Base-by-base conservation (phyloP, 306 rosid species). In the Medicago lupulina region DNA sequence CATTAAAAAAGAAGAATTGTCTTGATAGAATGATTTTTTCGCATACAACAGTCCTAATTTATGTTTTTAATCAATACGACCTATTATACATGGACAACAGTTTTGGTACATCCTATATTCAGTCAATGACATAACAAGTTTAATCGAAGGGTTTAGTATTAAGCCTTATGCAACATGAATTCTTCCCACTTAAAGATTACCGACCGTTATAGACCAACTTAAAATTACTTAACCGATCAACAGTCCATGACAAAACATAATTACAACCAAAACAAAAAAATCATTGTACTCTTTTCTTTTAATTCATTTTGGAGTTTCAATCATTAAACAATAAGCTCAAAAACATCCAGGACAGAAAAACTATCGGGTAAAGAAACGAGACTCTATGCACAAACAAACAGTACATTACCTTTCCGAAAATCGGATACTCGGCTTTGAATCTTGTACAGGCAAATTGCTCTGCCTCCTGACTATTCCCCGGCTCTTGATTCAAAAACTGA, bases 341-440 rank as follows among this genome's bases (percentile, higher is more conserved):
- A 60, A 47, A 21, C 18, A 50, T 40, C 43, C 16, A 17, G 34
- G 64, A 19, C 49, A 44, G 9, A 76, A 66, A 57, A 38, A 59
- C 40, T 15, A 79, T 6, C 49, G 11, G 39, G 28, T 40, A 14
- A 49, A 49, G 23, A 15, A 79, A 57, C 38, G 25, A 70, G 39
- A 51, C 46, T 0, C 53, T 14, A 44, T 40, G 31, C 75, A 38
- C 36, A 80, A 73, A 49, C n/a, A 66, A 19, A 12, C 64, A 60
- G 6, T 13, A 53, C 2, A 55, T 82, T 67, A 67, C 72, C 72
- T 93, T 93, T 28, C 80, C 88, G 65, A 93, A 93, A 40, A 93
- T 89, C 13, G 98, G 97, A 87, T 88, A 93, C 64, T 89, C 96
- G 39, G 97, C 98, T 83, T 87, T 83, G 88, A 77, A 93, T 82